phyloP scores from a whole-genome alignment of 2,329 filamentous ascomycete genomes.

The Endothia cerciana region DNA sequence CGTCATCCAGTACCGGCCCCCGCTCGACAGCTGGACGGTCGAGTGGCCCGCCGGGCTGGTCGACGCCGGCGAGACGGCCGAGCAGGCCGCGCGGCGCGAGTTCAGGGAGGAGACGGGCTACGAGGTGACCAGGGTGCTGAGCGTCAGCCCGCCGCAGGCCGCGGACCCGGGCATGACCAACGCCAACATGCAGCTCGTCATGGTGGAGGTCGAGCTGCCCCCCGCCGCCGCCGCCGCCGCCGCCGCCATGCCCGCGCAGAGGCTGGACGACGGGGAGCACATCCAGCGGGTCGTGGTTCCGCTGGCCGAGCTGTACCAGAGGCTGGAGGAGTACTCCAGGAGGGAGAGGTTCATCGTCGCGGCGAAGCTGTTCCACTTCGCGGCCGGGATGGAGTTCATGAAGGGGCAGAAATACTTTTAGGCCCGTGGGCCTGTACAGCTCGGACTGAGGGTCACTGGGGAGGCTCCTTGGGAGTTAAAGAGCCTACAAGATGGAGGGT shows the following conservation, averaged over 20 bases:
- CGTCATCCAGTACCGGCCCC: slow-evolving; percentile 57
- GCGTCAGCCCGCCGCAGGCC: slow-evolving; percentile 57
- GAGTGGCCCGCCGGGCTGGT: slow-evolving; percentile 59
- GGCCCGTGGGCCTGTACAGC: no score
- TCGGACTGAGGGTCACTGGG: no score
- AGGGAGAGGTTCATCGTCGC: slow-evolving; percentile 57
- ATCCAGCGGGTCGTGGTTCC: slow-evolving; percentile 65
- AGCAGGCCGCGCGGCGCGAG: slow-evolving; percentile 56
- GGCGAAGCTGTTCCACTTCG: slow-evolving; percentile 64
- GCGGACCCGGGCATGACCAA: slow-evolving; percentile 62
- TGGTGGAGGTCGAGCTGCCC: slow-evolving; percentile 59
- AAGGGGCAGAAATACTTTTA: slow-evolving; percentile 40
- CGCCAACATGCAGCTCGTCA: slow-evolving; percentile 64
- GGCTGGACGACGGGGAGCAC: slow-evolving; percentile 63
- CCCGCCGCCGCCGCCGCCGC: slow-evolving; percentile 51
- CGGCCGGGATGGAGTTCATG: slow-evolving; percentile 58
- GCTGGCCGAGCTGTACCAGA: slow-evolving; percentile 58
- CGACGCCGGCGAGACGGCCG: slow-evolving; percentile 55
- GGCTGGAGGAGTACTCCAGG: slow-evolving; percentile 50
- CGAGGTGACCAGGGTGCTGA: slow-evolving; percentile 49
- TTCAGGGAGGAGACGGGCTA: slow-evolving; percentile 61
- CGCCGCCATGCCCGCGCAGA: slow-evolving; percentile 54
- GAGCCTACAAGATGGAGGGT: not conserved
- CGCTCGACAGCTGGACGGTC: slow-evolving; percentile 55
- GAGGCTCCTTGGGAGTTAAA: not conserved